These are phyloP conservation scores for Neonothopanus nambi DNA, from an alignment of 1,284 basidiomycete genomes.

Conservation along the genomic window DNA sequence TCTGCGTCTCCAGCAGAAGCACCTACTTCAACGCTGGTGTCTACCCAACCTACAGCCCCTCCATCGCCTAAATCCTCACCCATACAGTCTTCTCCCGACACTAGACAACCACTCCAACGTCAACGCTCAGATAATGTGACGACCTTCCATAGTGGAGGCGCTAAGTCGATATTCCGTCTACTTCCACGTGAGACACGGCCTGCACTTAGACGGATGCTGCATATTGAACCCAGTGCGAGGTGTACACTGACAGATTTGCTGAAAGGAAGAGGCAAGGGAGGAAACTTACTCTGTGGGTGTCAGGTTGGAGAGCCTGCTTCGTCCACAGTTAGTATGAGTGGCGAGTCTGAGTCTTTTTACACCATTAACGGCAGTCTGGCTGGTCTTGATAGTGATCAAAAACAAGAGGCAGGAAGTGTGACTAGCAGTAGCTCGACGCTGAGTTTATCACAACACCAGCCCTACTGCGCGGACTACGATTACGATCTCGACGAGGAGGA, in stretches of 20 bases:
- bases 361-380: too few relatives aligned
- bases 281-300: slow-evolving; percentile 81
- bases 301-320: slow-evolving; percentile 28
- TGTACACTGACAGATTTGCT: slow-evolving; percentile 91
- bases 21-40: too few relatives aligned
- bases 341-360: too few relatives aligned
- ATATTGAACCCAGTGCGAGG: slow-evolving; percentile 85
- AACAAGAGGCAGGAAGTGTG: too few relatives aligned
- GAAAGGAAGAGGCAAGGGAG: slow-evolving; percentile 75
- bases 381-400: slow-evolving; percentile 1
- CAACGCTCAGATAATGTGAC: too few relatives aligned
- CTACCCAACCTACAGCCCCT: too few relatives aligned
- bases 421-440: slow-evolving; percentile 5
- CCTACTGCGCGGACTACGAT: slow-evolving; percentile 60
- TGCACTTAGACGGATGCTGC: slow-evolving; percentile 92
- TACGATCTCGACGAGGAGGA: slow-evolving; percentile 67
- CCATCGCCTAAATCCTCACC: too few relatives aligned
- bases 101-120: too few relatives aligned
- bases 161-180: slow-evolving; percentile 98
- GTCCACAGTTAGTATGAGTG: too few relatives aligned
- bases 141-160: slow-evolving; percentile 81
- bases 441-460: neutral
- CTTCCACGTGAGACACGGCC: slow-evolving; percentile 90
- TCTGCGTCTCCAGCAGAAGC: too few relatives aligned
- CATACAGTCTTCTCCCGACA: too few relatives aligned